Evolutionary conservation across 495 filamentous ascomycete species (phyloP), one percentile per base, ranked within the genome.

Genomic region (Neurospora sp.): DNA sequence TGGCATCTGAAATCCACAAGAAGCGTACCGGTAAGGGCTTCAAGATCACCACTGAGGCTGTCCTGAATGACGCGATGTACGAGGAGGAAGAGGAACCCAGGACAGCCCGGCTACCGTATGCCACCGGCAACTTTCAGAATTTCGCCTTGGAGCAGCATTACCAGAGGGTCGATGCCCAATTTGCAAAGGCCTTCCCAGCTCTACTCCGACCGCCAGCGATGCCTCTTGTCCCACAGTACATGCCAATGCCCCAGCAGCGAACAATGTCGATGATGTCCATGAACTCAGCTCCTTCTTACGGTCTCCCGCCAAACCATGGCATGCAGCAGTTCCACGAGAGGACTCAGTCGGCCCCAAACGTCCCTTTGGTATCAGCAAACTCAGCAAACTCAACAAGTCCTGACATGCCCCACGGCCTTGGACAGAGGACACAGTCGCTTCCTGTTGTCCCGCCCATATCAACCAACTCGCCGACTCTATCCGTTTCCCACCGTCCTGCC

Each of bases 31-130:
- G 95, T 31, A 92, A 93, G 72, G 89, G 88, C 12, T 86, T 98
- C 74, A 90, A 90, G 73, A 92, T 98, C 77, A 94, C 91, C 70
- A 91, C 94, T 79, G 88, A 96, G 77, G 94, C 96, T 81, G 96
- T 98, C 11, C 82, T 92, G 74, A 93, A 92, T 77, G 95, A 97
- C 80, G 94, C 96, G 82, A 97, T 97, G 94, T 98, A 98, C 80
- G 95, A 97, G 79, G 95, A 98, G 80, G 92, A 97, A 78, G 95
- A 98, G 44, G 93, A 96, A 69, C 84, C 86, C 23, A 73, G 85
- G 0, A 84, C 84, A 11, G 77, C 79, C 38, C 83, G 86, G 71
- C 90, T 89, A 76, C 85, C 86, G 48, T 81, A 83, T 39, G 82
- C 90, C 39, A 86, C 86, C 23, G 85, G 85, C 12, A 86, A 89